A percentile compares a stretch with the other conserved stretches of the same genome.
phyloP scores from a whole-genome alignment of 2,329 filamentous ascomycete genomes.

The Ceratocystis ficicola region DNA sequence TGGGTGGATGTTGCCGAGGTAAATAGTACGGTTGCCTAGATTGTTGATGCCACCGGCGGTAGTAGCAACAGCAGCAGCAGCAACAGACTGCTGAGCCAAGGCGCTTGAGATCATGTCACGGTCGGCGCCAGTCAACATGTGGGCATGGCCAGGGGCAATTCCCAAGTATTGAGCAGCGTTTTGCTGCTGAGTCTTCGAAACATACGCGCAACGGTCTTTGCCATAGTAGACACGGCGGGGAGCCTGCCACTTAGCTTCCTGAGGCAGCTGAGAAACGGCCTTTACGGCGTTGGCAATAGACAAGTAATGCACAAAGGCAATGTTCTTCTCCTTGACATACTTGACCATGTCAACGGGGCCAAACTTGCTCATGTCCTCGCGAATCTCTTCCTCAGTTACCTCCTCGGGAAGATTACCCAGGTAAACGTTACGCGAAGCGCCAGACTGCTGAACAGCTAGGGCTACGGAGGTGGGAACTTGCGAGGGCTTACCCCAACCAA shows the following conservation, averaged over 20 bases:
- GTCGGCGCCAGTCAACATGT: constrained; percentile 91
- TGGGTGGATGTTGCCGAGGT: constrained; percentile 95
- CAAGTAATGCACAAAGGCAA: constrained; percentile 94
- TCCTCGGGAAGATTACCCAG: constrained; percentile 88
- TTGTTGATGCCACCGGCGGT: constrained; percentile 96
- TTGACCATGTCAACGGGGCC: constrained; percentile 95
- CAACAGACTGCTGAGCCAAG: constrained; percentile 91
- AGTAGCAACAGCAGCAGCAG: constrained; percentile 89
- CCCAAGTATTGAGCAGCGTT: constrained; percentile 97
- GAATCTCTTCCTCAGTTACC: constrained; percentile 77
- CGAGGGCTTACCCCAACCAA: constrained; percentile 97
- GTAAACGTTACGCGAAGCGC: constrained; percentile 93
- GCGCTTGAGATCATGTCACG: constrained; percentile 94
- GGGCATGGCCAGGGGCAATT: constrained; percentile 90
- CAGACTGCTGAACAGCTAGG: constrained; percentile 93
- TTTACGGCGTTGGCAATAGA: constrained; percentile 98
- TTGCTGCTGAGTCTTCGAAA: constrained; percentile 98
- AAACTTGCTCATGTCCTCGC: constrained; percentile 91
- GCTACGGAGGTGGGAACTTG: constrained; percentile 95
- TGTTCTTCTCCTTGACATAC: constrained; percentile 93
- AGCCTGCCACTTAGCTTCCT: constrained; percentile 93
- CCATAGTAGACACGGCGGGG: constrained; percentile 95
- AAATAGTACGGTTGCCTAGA: constrained; percentile 92
- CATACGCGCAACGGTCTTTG: constrained; percentile 95
- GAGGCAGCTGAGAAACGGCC: constrained; percentile 87